Evolutionary conservation across 75 land plant species (phyloP).

Genomic region (Larix kaempferi): DNA sequence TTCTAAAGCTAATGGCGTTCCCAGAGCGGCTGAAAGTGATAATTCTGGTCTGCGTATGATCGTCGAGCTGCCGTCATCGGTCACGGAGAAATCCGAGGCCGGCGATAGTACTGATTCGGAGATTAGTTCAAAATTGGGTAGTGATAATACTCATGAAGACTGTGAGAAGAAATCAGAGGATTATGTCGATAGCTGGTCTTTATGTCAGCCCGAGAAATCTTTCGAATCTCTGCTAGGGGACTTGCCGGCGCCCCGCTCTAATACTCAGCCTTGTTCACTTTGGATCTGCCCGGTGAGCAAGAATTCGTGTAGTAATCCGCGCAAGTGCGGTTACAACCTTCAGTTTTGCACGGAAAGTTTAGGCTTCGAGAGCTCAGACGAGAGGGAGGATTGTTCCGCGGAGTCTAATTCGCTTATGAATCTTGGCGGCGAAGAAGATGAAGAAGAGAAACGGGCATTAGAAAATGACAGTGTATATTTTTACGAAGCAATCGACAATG

Average conservation of each 20-base stretch:
- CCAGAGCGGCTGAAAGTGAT: no score
- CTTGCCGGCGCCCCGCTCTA: not conserved
- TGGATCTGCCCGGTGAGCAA: not conserved
- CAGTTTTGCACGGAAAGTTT: slow-evolving; percentile 37
- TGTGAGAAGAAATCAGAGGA: not conserved
- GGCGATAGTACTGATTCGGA: no score
- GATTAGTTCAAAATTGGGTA: no score
- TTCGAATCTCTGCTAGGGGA: not conserved
- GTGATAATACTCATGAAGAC: no score
- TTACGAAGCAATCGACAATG: not conserved
- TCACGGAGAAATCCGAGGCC: no score
- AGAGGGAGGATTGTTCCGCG: slow-evolving; percentile 2
- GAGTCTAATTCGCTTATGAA: not conserved
- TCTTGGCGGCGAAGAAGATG: slow-evolving; percentile 3
- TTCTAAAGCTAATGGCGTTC: no score
- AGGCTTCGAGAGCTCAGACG: slow-evolving; percentile 53
- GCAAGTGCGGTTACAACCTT: not conserved
- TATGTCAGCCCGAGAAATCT: not conserved
- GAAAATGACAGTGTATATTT: no score
- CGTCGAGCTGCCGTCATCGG: no score
- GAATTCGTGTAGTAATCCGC: not conserved
- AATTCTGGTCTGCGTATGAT: no score
- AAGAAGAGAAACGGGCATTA: not conserved
- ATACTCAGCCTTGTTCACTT: not conserved
- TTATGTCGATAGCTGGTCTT: not conserved